These are phyloP conservation scores for Macadamia integrifolia DNA, from an alignment of 164 flowering plant species.

Conservation along the genomic window DNA sequence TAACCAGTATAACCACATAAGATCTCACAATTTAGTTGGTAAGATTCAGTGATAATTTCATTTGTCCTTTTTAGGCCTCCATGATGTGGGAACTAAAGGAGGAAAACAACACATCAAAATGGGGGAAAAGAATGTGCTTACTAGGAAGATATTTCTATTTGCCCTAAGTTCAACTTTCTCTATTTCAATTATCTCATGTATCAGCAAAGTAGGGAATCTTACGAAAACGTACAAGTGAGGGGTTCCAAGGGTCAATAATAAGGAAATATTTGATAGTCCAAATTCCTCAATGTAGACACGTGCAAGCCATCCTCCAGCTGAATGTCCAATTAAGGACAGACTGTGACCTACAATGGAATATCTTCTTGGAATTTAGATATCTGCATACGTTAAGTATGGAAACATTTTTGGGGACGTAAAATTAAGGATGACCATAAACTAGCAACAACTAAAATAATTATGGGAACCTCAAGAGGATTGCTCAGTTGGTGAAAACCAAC, in stretches of 20 bases:
- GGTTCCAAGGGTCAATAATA: conserved; percentile 87
- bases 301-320: conserved; percentile 99
- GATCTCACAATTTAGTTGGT: not conserved
- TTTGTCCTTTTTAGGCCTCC: too few species aligned
- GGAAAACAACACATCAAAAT: too few species aligned
- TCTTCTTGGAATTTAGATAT: conserved; percentile 7
- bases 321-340: conserved; percentile 82
- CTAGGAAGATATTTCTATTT: too few species aligned
- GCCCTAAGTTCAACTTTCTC: too few species aligned
- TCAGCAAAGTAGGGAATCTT: not conserved
- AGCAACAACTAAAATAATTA: too few species aligned
- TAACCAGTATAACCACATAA: too few species aligned
- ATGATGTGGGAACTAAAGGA: too few species aligned
- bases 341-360: conserved; percentile 42
- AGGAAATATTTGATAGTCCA: conserved; percentile 55
- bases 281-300: conserved; percentile 89
- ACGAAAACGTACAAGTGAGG: conserved; percentile 62
- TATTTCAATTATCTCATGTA: not conserved
- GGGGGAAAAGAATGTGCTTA: too few species aligned
- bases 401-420: too few species aligned
- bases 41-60: not conserved
- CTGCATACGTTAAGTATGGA: not conserved
- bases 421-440: too few species aligned
- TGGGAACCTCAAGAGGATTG: too few species aligned
- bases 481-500: too few species aligned